Evolutionary conservation across 768 basidiomycete species (phyloP), one percentile per base, ranked within the genome.

Genomic region (Aureoboletus auriporus): DNA sequence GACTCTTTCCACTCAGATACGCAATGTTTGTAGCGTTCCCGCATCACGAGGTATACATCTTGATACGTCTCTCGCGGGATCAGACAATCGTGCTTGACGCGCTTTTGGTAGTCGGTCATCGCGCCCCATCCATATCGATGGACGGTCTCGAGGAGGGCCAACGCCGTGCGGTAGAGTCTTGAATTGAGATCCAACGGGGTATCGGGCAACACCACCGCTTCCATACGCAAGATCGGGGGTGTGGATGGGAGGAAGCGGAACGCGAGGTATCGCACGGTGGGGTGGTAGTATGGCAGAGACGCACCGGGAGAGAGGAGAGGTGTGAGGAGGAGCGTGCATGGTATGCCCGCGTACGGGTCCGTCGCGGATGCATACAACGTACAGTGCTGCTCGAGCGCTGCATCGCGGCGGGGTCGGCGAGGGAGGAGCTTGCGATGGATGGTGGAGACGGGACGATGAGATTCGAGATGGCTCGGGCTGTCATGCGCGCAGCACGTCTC

Each of bases 41-140:
- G 80, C 79, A 97, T 84, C 8, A 82, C 58, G 23, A 93, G 79
- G 57, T 97, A 98, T 9, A 94, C 66, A 64, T 98, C 95, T 57
- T 97, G 95, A 59, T 94, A 97, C 1, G 66, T 58, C 47, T 92
- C 89, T 14, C 88, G 72, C 0, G 81, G 75, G 5, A 95, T 77
- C 20, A 97, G 53, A 28, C 79, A 74, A 64, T 98, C 95, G 59
- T 97, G 95, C 2, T 72, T 56, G 4, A 93, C 84, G 2, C 94
- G 81, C 62, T 97, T 97, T 67, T 82, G 78, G 71, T 95, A 97
- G 47, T 86, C 80, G 2, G 81, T 84, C 60, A 86, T 63, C 4
- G 79, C 77, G 3, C 94, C 93, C 81, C 84, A 89, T n/a, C 88
- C 85, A 57, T 95, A 89, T n/a, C 89, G 80, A 63, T 89, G 86